Evolutionary conservation across 306 rosid genomes (phyloP), one percentile per base, ranked within the genome.

Genomic region (Trifolium dubium): DNA sequence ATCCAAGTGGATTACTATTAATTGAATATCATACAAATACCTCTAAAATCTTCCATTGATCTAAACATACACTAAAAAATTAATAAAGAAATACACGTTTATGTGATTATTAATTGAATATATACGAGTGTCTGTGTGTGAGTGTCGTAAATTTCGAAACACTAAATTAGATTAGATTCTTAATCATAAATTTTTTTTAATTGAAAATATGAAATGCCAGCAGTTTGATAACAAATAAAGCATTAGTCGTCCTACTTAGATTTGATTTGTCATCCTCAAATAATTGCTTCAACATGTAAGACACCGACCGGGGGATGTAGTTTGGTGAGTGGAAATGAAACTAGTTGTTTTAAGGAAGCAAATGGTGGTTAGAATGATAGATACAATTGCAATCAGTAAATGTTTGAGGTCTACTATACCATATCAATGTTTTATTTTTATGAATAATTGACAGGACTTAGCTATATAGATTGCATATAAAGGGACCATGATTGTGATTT

Each of bases 271-370:
- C 31, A 79, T 51, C 50, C 15, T 32, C 4, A 60, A 73, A 64
- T 63, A 69, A 69, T 55, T 76, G 83, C 53, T 64, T 80, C 11
- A 65, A 30, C 55, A 30, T 80, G 84, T 62, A 81, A 90, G 83
- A 72, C 79, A 81, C 89, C 86, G 87, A 88, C 87, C 76, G 77
- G 53, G 63, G 54, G 31, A 83, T 81, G 73, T 54, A 76, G 87
- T 71, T 84, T 75, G 88, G 90, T 87, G 32, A 44, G 71, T 66
- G 69, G 81, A 56, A 56, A 56, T 49, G 55, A 49, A 81, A 29
- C 72, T 67, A 72, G 71, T 41, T 64, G 82, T 77, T 85, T 89
- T 87, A 88, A 89, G 88, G 96, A 89, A 92, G 87, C 85, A 91
- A 91, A 71, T 81, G 83, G 86, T 79, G 80, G 86, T 82, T 77